These are phyloP conservation scores for Lipomyces mesembrius DNA, from an alignment of 805 yeast genomes.

Conservation along the genomic window DNA sequence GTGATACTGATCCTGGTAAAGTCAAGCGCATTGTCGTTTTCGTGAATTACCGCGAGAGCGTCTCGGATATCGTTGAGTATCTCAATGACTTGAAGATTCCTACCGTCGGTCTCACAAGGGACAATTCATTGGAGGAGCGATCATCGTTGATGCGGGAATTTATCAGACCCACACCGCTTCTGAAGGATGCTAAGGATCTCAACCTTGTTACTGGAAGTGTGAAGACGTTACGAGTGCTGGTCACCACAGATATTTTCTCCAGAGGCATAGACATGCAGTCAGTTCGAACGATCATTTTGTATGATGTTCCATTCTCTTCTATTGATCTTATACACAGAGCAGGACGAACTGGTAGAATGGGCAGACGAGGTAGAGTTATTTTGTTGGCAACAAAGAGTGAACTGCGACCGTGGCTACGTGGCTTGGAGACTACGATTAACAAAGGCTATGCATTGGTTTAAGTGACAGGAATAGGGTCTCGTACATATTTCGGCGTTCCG, in stretches of 20 bases:
- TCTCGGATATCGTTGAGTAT: constrained; percentile 59
- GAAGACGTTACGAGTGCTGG: constrained; percentile 63
- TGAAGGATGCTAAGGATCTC: constrained; percentile 4
- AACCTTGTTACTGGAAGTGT: constrained; percentile 40
- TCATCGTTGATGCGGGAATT: constrained; percentile 62
- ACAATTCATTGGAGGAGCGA: constrained; percentile 65
- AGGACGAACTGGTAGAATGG: constrained; percentile 94
- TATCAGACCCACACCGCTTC: constrained; percentile 58
- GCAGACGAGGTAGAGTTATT: constrained; percentile 84
- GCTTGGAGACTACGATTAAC: constrained; percentile 70
- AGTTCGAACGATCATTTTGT: constrained; percentile 77
- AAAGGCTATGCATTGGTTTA: constrained; percentile 50
- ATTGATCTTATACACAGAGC: constrained; percentile 88
- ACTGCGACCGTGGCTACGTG: constrained; percentile 46
- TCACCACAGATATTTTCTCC: constrained; percentile 87
- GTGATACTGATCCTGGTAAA: constrained; percentile 75
- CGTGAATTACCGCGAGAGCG: constrained; percentile 74
- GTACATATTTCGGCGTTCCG: neutral
- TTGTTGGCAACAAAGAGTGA: constrained; percentile 66
- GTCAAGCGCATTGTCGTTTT: constrained; percentile 84
- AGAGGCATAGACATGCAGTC: constrained; percentile 87
- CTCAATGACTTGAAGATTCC: constrained; percentile 61
- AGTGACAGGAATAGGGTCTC: neutral
- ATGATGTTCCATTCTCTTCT: constrained; percentile 83
- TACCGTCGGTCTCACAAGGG: constrained; percentile 69